Conservation (phyloP, 2,329 filamentous ascomycete genomes). For the Aspergillus hiratsukae region DNA sequence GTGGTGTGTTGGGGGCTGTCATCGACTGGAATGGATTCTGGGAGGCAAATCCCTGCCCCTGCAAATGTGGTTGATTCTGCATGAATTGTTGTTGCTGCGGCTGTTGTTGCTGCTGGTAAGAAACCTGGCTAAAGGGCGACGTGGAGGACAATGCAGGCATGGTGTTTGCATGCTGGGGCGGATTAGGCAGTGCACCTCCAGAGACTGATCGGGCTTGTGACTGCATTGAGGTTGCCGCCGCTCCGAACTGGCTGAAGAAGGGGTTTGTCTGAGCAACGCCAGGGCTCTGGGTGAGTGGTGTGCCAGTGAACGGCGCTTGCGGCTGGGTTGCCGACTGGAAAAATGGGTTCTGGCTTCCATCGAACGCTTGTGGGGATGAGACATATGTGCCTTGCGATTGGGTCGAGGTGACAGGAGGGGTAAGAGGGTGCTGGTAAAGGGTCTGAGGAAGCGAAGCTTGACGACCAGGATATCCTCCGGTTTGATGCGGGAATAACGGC, state of each 20-base stretch:
- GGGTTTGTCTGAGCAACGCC: slow-evolving; percentile 26
- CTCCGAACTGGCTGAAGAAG: slow-evolving; percentile 30
- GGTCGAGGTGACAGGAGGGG: slow-evolving; percentile 37
- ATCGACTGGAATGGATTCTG: slow-evolving; percentile 34
- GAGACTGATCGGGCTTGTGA: slow-evolving; percentile 18
- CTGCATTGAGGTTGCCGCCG: slow-evolving; percentile 17
- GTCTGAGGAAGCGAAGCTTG: slow-evolving; percentile 37
- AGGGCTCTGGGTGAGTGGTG: slow-evolving; percentile 21
- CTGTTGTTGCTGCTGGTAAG: slow-evolving; percentile 25
- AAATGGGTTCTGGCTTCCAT: slow-evolving; percentile 40
- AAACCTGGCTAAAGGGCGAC: slow-evolving; percentile 26
- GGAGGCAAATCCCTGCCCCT: slow-evolving; percentile 15
- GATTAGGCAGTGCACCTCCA: slow-evolving; percentile 12
- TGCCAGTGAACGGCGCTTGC: slow-evolving; percentile 22
- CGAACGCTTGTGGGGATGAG: slow-evolving; percentile 32
- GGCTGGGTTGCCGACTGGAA: slow-evolving; percentile 33
- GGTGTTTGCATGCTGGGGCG: slow-evolving; percentile 36
- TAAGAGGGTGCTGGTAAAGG: slow-evolving; percentile 40
- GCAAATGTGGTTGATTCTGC: slow-evolving; percentile 20
- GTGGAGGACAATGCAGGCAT: slow-evolving; percentile 33
- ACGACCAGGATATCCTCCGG: slow-evolving; percentile 55
- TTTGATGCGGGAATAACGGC: slow-evolving; percentile 70
- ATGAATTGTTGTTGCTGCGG: slow-evolving; percentile 18
- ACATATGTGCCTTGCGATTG: slow-evolving; percentile 32
- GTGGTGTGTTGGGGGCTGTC: slow-evolving; percentile 21